These are phyloP conservation scores for Polytrichum commune DNA, from an alignment of 225 moss, liverwort and hornwort species.

Conservation along the genomic window DNA sequence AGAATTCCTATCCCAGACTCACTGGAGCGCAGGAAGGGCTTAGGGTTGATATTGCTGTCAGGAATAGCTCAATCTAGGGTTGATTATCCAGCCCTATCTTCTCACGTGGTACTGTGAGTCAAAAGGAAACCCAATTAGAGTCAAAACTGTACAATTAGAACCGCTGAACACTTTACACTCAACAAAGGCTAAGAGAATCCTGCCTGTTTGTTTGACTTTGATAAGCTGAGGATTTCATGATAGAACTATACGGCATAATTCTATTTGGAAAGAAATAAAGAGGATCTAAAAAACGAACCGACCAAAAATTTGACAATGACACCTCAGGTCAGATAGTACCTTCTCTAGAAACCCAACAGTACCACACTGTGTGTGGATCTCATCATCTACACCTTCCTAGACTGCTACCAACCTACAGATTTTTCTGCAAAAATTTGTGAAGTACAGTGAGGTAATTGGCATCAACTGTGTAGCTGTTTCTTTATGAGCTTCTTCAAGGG, in stretches of 20 bases:
- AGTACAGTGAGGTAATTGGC: constrained; percentile 14
- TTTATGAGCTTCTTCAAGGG: not conserved
- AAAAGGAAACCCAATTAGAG: too few relatives aligned
- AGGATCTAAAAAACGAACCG: constrained; percentile 1
- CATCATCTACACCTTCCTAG: constrained; percentile 10
- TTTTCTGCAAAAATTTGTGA: constrained; percentile 40
- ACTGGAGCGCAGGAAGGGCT: too few relatives aligned
- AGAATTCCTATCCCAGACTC: too few relatives aligned
- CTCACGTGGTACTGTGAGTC: too few relatives aligned
- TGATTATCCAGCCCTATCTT: too few relatives aligned
- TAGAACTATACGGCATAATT: constrained; percentile 15
- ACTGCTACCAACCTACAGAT: constrained; percentile 21
- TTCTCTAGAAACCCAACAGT: not conserved
- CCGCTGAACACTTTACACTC: constrained; percentile 48
- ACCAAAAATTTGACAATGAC: not conserved
- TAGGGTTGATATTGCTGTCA: too few relatives aligned
- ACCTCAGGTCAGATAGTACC: not conserved
- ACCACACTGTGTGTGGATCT: not conserved
- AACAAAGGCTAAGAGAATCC: constrained; percentile 17
- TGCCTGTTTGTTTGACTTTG: constrained; percentile 22
- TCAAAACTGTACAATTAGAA: not conserved
- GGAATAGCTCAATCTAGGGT: too few relatives aligned
- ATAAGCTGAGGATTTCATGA: constrained; percentile 21
- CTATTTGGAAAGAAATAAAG: constrained; percentile 13
- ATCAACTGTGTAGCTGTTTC: too few relatives aligned